Conservation (phyloP, 768 basidiomycete genomes). For the Tulasnella sp. region DNA sequence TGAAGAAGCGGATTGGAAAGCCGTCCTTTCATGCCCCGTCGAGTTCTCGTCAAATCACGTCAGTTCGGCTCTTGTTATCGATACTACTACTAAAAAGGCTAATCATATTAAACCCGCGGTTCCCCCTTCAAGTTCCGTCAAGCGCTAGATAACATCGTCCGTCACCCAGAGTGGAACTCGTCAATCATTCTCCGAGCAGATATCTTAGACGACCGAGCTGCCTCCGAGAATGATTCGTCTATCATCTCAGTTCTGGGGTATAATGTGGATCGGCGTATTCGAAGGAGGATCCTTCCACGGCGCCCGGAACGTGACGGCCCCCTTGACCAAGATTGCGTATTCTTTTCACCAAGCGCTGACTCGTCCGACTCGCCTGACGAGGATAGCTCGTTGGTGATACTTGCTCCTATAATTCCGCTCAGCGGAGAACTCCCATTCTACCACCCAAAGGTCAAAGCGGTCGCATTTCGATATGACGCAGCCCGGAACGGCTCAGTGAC, state of each 20-base stretch:
- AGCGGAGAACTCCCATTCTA: constrained; percentile 69
- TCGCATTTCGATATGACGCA: constrained; percentile 70
- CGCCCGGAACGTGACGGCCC: constrained; percentile 66
- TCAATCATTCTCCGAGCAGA: constrained; percentile 85
- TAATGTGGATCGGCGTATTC: constrained; percentile 32
- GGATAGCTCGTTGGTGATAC: constrained; percentile 29
- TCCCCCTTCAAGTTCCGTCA: no score
- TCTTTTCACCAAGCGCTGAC: constrained; percentile 40
- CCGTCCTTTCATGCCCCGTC: constrained; percentile 38
- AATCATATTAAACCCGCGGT: no score
- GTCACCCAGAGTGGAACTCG: constrained; percentile 91
- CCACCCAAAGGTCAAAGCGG: constrained; percentile 70
- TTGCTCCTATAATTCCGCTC: constrained; percentile 32
- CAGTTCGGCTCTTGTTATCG: constrained; percentile 21
- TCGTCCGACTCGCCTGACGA: constrained; percentile 15
- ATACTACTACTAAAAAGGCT: no score
- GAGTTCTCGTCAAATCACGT: constrained; percentile 41
- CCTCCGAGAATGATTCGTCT: background rate
- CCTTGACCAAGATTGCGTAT: constrained; percentile 69
- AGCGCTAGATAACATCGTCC: constrained; percentile 43
- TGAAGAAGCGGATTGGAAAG: constrained; percentile 19
- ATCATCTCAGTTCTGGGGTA: no score
- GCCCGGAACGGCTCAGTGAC: constrained; percentile 27
- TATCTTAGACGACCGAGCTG: constrained; percentile 37
- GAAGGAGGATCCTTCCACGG: constrained; percentile 64